Base-by-base conservation (phyloP, 164 flowering plant species). In the Hamamelis virginiana region DNA sequence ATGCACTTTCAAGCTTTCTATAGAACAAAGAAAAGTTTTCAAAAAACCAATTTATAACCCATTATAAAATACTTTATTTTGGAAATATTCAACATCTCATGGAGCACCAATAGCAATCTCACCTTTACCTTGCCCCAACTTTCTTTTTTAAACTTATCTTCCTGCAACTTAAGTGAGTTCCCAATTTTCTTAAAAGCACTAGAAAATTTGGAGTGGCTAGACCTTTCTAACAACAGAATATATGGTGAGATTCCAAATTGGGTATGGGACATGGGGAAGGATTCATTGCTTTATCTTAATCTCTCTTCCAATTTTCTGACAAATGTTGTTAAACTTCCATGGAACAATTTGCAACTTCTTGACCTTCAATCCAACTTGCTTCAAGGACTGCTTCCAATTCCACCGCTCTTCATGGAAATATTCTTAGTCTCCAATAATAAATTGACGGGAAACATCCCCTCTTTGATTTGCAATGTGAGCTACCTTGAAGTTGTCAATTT, bases 201-300 rank as follows among this genome's bases (percentile, higher is more conserved):
- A 19, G 41, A n/a, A 1, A 28, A 56, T 5, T 56, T 63, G 53
- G 8, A 1, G 1, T 33, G 1, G 1, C 9, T 68, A 6, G 70
- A 68, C 28, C 69, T 76, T 19, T 72, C 60, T 9, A 50, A 18
- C 25, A 69, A 69, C 47, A 25, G 52, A 4, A 55, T 64, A 12
- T 8, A 18, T 46, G 72, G 59, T 19, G 9, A 33, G n/a, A 6
- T 64, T 48, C 21, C 63, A 33, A 55, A 41, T 1, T 55, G 59
- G 69, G 16, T 38, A 1, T 55, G 16, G 48, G 6, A 41, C 14
- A n/a, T 8, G n/a, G 26, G 18, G 16, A 46, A 46, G 16, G 67
- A 48, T 53, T 15, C 41, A 1, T 12, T 13, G 15, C 1, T 0
- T 3, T 8, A 1, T 19, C 25, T 66, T 12, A 25, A 33, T 41